Base-by-base conservation (phyloP, 2,329 filamentous ascomycete genomes). In the Penicillium polonicum region DNA sequence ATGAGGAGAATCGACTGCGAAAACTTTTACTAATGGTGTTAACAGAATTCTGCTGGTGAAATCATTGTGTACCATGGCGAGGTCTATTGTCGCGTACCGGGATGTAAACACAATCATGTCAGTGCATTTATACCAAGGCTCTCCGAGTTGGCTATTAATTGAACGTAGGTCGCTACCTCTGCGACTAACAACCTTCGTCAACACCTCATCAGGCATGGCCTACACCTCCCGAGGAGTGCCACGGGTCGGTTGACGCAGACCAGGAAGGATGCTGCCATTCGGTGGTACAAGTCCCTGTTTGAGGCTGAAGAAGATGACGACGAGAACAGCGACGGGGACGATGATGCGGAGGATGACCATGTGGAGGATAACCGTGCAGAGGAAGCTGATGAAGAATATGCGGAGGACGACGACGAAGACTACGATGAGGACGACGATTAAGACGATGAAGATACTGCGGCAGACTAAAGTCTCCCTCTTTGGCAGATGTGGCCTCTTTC, bases 341-440 rank as follows among this genome's bases (percentile, higher is more conserved):
- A 17, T 5, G 41, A 17, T 4, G 41, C 17, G 8, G 23, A 43
- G 2, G 23, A 8, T 8, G 7, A 42, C 13, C 5, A 33, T 33
- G 31, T 2, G 0, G 21, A 4, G 4, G 13, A 17, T 0, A 12
- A 13, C 4, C 3, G 13, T 8, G 27, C 3, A 4, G n/a, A 31
- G 13, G 6, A 45, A 2, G n/a, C 9, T 1, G 27, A 45, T 4
- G n/a, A 19, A 13, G 21, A 42, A 4, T 17, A 25, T 10, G 27
- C 2, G 9, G 7, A 8, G 21, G 39, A 42, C 3, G 12, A 43
- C 4, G 23, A n/a, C 15, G 41, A 43, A 4, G 43, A 21, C 12
- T 6, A 31, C 1, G 42, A n/a, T 13, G 25, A 44, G 6, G 23
- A 13, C 5, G 17, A 19, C n/a, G 17, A 44, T 12, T n/a, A 3